These are phyloP conservation scores for Neurospora sp. DNA, from an alignment of 2,329 filamentous ascomycete genomes.

Conservation along the genomic window DNA sequence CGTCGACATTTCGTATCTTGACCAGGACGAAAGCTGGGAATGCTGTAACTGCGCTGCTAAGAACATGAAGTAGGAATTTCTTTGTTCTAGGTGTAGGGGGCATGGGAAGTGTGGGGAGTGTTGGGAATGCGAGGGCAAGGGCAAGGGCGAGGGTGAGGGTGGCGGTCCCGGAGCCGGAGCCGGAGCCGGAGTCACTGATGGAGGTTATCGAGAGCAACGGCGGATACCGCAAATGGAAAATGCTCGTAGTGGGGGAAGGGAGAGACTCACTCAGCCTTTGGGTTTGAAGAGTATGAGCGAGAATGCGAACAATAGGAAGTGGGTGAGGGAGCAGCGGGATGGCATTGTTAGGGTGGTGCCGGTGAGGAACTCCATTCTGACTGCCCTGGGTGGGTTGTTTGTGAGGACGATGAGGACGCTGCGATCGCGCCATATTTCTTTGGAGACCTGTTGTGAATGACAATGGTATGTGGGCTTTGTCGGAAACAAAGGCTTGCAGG, in stretches of 20 bases:
- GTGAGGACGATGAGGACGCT: neutral
- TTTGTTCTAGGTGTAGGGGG: slow-evolving; percentile 5
- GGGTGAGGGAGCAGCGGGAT: neutral
- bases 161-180: too few relatives aligned
- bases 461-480: too few relatives aligned
- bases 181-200: too few relatives aligned
- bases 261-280: too few relatives aligned
- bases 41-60: slow-evolving; percentile 8
- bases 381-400: neutral
- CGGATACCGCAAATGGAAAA: too few relatives aligned
- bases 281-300: neutral
- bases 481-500: too few relatives aligned
- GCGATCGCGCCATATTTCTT: too few relatives aligned
- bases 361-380: neutral
- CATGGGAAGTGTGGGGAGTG: slow-evolving; percentile 6
- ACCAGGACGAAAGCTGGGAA: slow-evolving; percentile 4
- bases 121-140: neutral
- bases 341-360: neutral
- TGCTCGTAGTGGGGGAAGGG: too few relatives aligned
- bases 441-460: too few relatives aligned
- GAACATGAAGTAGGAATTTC: slow-evolving; percentile 5
- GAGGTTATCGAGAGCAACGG: too few relatives aligned
- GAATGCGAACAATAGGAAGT: neutral
- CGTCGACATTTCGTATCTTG: neutral
- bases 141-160: too few relatives aligned